Evolutionary conservation across 1,139 yeast species (phyloP), one percentile per base, ranked within the genome.

Genomic region (Geotrichum histeridarum): DNA sequence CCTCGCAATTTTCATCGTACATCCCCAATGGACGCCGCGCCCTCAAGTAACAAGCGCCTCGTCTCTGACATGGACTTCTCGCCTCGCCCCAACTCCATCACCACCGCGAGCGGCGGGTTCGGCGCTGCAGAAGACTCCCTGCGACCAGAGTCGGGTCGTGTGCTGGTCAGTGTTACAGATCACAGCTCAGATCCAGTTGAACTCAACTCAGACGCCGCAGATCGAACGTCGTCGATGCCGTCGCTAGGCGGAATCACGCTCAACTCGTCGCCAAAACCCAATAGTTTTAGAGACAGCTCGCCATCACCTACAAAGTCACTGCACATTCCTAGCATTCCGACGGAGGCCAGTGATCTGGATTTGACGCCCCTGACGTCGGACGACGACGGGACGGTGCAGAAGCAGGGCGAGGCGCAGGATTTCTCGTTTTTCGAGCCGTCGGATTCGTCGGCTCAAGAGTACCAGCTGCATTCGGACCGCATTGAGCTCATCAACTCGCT

Each of bases 11-110:
- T 12, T 37, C 27, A 22, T 3, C 27, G 5, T 5, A 22, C 27
- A 22, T 22, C 5, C 32, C 22, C 14, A 27, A 42, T 42, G 46
- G 46, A 42, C 12, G 36, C 46, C 9, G 17, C 46, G 9, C 35
- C 46, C 7, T 37, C 37, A 22, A 27, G 37, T 8, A 54, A 54
- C 31, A 54, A 54, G 39, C 48, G 57, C 11, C 42, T 51, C 22
- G 57, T 54, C 8, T 54, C 57, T 12, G 57, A 51, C n/a, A 54
- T 54, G 57, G 57, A 54, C 39, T 54, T 54, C 37, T 54, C 57
- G 45, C 57, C 57, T 8, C 51, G 57, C 22, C 57, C 57, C 7
- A 46, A 54, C 37, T 41, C 53, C 38, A 52, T 48, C 12, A 27
- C 43, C 31, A 47, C 46, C 14, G 18, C 54, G n/a, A 45, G 14